These are phyloP conservation scores for Hymenoscyphus fructigenus DNA, from an alignment of 2,329 filamentous ascomycete species.

Conservation along the genomic window DNA sequence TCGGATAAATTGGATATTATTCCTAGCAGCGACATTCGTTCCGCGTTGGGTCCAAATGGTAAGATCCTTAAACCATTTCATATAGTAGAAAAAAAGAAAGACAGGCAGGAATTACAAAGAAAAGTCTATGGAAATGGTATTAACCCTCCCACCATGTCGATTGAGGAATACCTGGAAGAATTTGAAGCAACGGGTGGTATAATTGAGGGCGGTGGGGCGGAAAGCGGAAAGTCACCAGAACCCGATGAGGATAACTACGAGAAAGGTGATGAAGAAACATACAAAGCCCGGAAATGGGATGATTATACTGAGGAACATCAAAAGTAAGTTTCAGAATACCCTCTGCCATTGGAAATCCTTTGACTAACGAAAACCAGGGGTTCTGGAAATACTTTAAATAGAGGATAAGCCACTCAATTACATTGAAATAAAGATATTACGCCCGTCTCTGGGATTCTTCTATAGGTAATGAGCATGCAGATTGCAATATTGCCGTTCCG, in stretches of 20 bases:
- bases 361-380: conserved; percentile 44
- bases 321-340: conserved; percentile 43
- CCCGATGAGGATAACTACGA: conserved; percentile 88
- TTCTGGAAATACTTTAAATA: conserved; percentile 79
- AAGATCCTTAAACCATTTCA: conserved; percentile 92
- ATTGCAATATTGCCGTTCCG: too few species aligned
- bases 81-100: conserved; percentile 60
- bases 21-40: conserved; percentile 55
- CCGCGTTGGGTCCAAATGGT: conserved; percentile 74
- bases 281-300: conserved; percentile 94
- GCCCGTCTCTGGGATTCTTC: background rate
- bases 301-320: conserved; percentile 90
- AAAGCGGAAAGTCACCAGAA: conserved; percentile 65
- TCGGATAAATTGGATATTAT: conserved; percentile 72
- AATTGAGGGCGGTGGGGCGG: conserved; percentile 84
- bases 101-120: conserved; percentile 69
- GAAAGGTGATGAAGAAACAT: conserved; percentile 83
- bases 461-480: too few species aligned
- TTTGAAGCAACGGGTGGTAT: conserved; percentile 82
- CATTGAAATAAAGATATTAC: background rate
- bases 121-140: conserved; percentile 90
- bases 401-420: conserved; percentile 49
- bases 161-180: conserved; percentile 96
- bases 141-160: conserved; percentile 94
- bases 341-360: background rate